These are phyloP conservation scores for Aspergillus candidus DNA, from an alignment of 2,329 filamentous ascomycete genomes.

Conservation along the genomic window DNA sequence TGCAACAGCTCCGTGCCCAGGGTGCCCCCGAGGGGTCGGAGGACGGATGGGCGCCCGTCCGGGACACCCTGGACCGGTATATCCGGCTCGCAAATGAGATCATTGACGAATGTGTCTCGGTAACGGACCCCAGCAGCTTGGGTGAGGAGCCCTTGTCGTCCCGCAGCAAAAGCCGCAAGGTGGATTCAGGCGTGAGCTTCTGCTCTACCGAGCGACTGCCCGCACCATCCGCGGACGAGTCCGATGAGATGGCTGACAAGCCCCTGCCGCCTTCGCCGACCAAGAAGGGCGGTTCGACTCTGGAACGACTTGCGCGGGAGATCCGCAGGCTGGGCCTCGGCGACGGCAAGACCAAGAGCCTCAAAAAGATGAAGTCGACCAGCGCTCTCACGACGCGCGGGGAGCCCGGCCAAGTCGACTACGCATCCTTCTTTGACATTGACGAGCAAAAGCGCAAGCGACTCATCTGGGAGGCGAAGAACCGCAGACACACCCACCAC, in stretches of 20 bases:
- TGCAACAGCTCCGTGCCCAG: constrained; percentile 50
- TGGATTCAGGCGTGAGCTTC: constrained; percentile 60
- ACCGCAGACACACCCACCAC: constrained; percentile 28
- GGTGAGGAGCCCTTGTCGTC: constrained; percentile 24
- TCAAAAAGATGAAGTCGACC: constrained; percentile 48
- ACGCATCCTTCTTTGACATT: constrained; percentile 42
- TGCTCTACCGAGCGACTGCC: constrained; percentile 32
- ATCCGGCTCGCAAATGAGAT: constrained; percentile 54
- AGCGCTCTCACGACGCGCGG: constrained; percentile 45
- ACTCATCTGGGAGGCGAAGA: constrained; percentile 43
- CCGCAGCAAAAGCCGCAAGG: constrained; percentile 48
- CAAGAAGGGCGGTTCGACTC: constrained; percentile 40
- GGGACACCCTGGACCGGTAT: constrained; percentile 52
- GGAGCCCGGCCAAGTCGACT: constrained; percentile 27
- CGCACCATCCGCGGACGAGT: constrained; percentile 35
- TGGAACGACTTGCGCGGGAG: constrained; percentile 56
- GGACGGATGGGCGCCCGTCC: constrained; percentile 50
- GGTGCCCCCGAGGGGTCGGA: constrained; percentile 46
- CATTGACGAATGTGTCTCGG: constrained; percentile 53
- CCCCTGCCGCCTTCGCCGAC: constrained; percentile 36
- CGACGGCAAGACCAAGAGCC: constrained; percentile 19
- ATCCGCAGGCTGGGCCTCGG: constrained; percentile 42
- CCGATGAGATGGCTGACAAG: constrained; percentile 35
- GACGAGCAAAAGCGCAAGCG: constrained; percentile 45
- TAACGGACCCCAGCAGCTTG: constrained; percentile 40